Conservation (phyloP, 2,329 filamentous ascomycete species). For the Trichoderma asperellum region DNA sequence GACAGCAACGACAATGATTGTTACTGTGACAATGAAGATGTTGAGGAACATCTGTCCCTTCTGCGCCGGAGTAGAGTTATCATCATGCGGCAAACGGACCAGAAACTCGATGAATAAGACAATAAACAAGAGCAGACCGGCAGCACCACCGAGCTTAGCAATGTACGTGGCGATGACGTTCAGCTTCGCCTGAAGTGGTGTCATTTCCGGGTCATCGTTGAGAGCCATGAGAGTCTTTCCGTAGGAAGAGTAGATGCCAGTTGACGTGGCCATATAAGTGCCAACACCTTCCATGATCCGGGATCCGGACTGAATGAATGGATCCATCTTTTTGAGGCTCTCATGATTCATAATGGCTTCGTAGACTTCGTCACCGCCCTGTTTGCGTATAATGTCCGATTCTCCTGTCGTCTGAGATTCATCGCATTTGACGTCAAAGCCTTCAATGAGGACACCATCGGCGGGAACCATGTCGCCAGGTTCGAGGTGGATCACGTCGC, state of each 20-base stretch:
- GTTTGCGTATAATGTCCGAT: conserved; percentile 74
- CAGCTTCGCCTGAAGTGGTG: conserved; percentile 75
- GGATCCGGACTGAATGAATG: conserved; percentile 82
- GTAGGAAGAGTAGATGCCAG: conserved; percentile 73
- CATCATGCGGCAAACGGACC: conserved; percentile 62
- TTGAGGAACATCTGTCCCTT: conserved; percentile 80
- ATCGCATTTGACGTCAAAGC: conserved; percentile 75
- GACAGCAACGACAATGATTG: conserved; percentile 79
- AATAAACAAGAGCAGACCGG: conserved; percentile 78
- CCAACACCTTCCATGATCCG: conserved; percentile 79
- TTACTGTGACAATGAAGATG: conserved; percentile 78
- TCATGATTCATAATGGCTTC: conserved; percentile 69
- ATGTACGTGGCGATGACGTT: conserved; percentile 77
- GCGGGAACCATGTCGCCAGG: conserved; percentile 75
- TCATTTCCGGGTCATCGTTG: conserved; percentile 74
- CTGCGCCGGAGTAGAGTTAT: conserved; percentile 60
- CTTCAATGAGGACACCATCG: conserved; percentile 73
- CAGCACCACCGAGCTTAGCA: conserved; percentile 75
- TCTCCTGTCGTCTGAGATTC: conserved; percentile 80
- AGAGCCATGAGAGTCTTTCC: conserved; percentile 76
- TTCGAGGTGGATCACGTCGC: conserved; percentile 73
- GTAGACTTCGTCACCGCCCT: conserved; percentile 68
- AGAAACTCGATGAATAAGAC: conserved; percentile 87
- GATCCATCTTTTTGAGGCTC: conserved; percentile 72
- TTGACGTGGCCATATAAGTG: conserved; percentile 73